phyloP scores from a whole-genome alignment of 371 early-diverging fungal genomes.

The Apophysomyces elegans region DNA sequence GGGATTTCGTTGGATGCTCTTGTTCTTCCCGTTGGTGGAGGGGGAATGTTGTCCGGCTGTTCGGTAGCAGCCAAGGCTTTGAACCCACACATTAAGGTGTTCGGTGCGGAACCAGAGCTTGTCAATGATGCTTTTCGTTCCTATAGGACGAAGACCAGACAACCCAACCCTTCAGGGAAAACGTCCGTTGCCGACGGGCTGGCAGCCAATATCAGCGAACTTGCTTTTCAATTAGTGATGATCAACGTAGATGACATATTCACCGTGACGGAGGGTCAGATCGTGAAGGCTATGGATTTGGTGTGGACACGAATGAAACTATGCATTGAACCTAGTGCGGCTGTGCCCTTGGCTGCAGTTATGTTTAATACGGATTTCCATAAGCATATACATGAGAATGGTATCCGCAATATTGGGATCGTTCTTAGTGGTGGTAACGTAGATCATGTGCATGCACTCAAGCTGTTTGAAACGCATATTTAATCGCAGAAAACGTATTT shows the following conservation, averaged over 20 bases:
- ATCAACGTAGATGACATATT: slow-evolving; percentile 55
- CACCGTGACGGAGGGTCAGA: slow-evolving; percentile 57
- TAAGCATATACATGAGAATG: slow-evolving; percentile 15
- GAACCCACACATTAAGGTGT: slow-evolving; percentile 40
- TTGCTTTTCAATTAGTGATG: slow-evolving; percentile 46
- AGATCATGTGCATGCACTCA: slow-evolving; percentile 28
- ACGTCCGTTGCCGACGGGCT: slow-evolving; percentile 50
- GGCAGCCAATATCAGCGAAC: slow-evolving; percentile 45
- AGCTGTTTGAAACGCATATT: slow-evolving; percentile 27
- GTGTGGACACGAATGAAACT: slow-evolving; percentile 61
- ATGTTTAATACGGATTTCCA: slow-evolving; percentile 49
- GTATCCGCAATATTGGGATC: slow-evolving; percentile 38
- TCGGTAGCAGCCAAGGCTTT: slow-evolving; percentile 49
- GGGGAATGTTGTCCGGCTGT: slow-evolving; percentile 64
- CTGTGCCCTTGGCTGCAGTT: slow-evolving; percentile 53
- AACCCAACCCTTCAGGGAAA: slow-evolving; percentile 18
- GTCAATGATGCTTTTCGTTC: slow-evolving; percentile 49
- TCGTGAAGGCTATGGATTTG: slow-evolving; percentile 53
- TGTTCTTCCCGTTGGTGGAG: slow-evolving; percentile 60
- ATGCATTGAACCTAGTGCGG: slow-evolving; percentile 60
- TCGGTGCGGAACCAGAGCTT: slow-evolving; percentile 54
- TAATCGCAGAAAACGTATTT: not conserved
- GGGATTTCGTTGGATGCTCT: slow-evolving; percentile 47
- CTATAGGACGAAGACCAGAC: slow-evolving; percentile 23
- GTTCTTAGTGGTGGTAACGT: slow-evolving; percentile 53